Conservation (phyloP, 176 grass and related monocot species). For the Oropetium thomaeum region DNA sequence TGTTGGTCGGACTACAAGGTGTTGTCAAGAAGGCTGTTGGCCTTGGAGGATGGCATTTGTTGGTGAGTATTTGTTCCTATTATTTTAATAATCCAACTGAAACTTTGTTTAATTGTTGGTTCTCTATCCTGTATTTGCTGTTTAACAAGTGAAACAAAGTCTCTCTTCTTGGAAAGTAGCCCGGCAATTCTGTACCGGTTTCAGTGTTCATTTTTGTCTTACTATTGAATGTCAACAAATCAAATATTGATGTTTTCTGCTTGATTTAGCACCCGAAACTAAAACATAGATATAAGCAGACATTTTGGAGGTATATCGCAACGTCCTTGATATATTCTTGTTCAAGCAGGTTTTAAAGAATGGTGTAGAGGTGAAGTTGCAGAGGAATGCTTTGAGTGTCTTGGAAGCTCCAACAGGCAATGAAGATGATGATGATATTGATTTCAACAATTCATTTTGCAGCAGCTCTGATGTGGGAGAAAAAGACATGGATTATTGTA, state of each 20-base stretch:
- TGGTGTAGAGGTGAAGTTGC: constrained; percentile 83
- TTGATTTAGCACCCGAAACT: not conserved
- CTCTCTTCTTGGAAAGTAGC: not conserved
- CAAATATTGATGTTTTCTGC: not conserved
- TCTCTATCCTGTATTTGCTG: not conserved
- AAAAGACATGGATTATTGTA: constrained; percentile 72
- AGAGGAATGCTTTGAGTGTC: constrained; percentile 80
- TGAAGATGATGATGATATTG: constrained; percentile 44
- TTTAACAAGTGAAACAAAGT: not conserved
- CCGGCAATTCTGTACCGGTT: not conserved
- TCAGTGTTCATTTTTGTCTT: not conserved
- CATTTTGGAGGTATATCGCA: not conserved
- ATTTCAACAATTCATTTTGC: constrained; percentile 60
- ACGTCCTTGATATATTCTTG: constrained; percentile 21
- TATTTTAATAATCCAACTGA: constrained; percentile 3
- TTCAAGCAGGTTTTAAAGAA: constrained; percentile 66
- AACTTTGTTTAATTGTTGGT: constrained; percentile 22
- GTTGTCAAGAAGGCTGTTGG: constrained; percentile 92
- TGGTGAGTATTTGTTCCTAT: constrained; percentile 43
- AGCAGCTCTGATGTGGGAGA: constrained; percentile 67
- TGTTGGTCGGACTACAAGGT: constrained; percentile 76
- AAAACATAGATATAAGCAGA: not conserved
- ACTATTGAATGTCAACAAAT: not conserved
- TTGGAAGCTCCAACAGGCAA: constrained; percentile 76
- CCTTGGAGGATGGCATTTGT: constrained; percentile 87